Conservation (phyloP, 2,329 filamentous ascomycete species). For the Xenosphaeropsis pyriputrescens region DNA sequence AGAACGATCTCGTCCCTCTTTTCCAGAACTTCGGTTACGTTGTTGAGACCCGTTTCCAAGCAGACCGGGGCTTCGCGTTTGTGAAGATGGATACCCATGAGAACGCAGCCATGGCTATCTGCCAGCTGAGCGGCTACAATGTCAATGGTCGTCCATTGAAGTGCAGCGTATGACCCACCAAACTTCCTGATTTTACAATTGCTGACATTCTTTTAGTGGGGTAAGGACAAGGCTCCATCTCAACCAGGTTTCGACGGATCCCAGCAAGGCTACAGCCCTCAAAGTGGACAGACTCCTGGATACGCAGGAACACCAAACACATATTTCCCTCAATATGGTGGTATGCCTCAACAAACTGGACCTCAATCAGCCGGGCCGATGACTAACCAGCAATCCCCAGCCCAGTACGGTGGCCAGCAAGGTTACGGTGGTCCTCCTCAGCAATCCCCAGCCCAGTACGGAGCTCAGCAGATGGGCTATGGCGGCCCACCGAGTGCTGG, state of each 20-base stretch:
- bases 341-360: conserved; percentile 29
- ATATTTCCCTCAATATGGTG: conserved; percentile 91
- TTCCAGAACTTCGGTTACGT: conserved; percentile 99
- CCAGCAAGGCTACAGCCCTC: conserved; percentile 53
- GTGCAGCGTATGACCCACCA: conserved; percentile 70
- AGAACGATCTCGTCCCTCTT: conserved; percentile 89
- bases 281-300: conserved; percentile 54
- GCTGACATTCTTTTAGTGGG: conserved; percentile 56
- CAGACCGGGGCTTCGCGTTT: conserved; percentile 94
- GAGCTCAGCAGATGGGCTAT: conserved; percentile 57
- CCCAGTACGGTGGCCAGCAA: conserved; percentile 46
- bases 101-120: conserved; percentile 96
- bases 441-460: conserved; percentile 47
- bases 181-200: conserved; percentile 4
- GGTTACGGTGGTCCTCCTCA: conserved; percentile 48
- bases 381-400: conserved; percentile 22
- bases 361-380: conserved; percentile 21
- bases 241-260: conserved; percentile 72
- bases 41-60: conserved; percentile 93
- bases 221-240: conserved; percentile 91
- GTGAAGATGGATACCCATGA: conserved; percentile 99
- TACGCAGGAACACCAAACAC: conserved; percentile 66
- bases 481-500: conserved; percentile 62
- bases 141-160: conserved; percentile 94
- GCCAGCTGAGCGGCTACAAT: conserved; percentile 93